A percentile compares a stretch with the other conserved stretches of the same genome.
Evolutionary conservation across 2,329 filamentous ascomycete species (phyloP).

Genomic region (Diplodia seriata): DNA sequence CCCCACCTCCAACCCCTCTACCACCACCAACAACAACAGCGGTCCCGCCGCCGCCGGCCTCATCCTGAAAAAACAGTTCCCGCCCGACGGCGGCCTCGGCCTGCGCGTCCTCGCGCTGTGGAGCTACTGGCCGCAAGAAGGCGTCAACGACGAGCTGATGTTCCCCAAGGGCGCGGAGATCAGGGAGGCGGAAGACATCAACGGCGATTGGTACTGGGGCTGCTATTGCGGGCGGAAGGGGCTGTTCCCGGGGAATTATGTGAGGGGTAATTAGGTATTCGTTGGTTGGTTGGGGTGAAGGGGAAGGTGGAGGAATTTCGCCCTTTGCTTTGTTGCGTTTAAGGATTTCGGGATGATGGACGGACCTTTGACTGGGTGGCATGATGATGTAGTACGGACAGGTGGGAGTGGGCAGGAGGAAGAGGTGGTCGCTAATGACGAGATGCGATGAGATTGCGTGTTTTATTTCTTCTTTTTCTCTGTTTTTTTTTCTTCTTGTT

Average conservation of each 20-base stretch:
- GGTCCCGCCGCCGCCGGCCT: not conserved
- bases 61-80: slow-evolving; percentile 56
- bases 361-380: not conserved
- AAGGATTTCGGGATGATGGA: too few relatives aligned
- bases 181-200: slow-evolving; percentile 82
- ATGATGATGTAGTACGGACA: not conserved
- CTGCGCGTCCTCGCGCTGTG: slow-evolving; percentile 70
- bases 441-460: not conserved
- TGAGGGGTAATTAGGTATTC: slow-evolving; percentile 53
- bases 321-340: too few relatives aligned
- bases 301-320: too few relatives aligned
- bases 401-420: not conserved
- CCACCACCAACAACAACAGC: not conserved
- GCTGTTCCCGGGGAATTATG: slow-evolving; percentile 81
- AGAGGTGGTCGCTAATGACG: not conserved
- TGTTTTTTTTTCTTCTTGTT: not conserved
- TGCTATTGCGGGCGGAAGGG: slow-evolving; percentile 82
- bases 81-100: slow-evolving; percentile 78
- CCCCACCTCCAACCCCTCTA: not conserved
- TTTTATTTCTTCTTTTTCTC: not conserved
- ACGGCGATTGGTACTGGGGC: slow-evolving; percentile 89
- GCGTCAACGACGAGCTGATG: slow-evolving; percentile 74
- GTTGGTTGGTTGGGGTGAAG: not conserved
- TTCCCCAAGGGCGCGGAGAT: slow-evolving; percentile 88
- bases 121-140: slow-evolving; percentile 75